These are phyloP conservation scores for Corchorus capsularis DNA, from an alignment of 345 rosid species.

Conservation along the genomic window DNA sequence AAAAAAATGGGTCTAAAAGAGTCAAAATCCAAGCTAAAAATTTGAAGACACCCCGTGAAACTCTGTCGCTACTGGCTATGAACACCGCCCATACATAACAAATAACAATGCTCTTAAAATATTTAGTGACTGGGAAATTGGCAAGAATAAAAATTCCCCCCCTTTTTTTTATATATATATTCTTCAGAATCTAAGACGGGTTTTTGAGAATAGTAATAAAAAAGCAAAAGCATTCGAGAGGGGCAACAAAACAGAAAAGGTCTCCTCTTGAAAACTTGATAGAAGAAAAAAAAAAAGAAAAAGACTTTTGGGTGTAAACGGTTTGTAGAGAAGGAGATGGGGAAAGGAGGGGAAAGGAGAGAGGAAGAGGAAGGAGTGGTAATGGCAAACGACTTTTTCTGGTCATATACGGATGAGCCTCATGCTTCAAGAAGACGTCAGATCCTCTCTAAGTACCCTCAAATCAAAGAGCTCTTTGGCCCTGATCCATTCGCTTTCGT, in stretches of 20 bases:
- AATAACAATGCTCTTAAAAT: background rate
- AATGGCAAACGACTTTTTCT: slow-evolving; percentile 81
- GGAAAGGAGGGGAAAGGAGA: slow-evolving; percentile 35
- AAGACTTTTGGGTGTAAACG: slow-evolving; percentile 51
- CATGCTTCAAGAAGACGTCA: slow-evolving; percentile 75
- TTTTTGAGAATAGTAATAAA: background rate
- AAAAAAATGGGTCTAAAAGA: too few species aligned
- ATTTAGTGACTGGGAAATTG: background rate
- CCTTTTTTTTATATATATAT: background rate
- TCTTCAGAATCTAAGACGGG: background rate
- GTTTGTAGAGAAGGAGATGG: slow-evolving; percentile 10
- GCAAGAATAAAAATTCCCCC: background rate
- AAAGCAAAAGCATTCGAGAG: background rate
- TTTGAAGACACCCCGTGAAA: background rate
- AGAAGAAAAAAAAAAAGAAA: slow-evolving; percentile 33
- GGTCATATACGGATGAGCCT: slow-evolving; percentile 95
- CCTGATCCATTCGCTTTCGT: slow-evolving; percentile 78
- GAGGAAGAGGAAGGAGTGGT: slow-evolving; percentile 45
- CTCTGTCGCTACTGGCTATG: background rate
- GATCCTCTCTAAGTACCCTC: slow-evolving; percentile 90
- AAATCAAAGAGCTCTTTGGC: slow-evolving; percentile 78
- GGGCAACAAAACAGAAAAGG: background rate
- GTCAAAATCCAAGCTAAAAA: background rate
- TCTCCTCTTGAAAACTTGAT: slow-evolving; percentile 12
- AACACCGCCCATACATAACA: background rate